Evolutionary conservation across 257 asterid species (phyloP).

Genomic region (Penstemon davidsonii): DNA sequence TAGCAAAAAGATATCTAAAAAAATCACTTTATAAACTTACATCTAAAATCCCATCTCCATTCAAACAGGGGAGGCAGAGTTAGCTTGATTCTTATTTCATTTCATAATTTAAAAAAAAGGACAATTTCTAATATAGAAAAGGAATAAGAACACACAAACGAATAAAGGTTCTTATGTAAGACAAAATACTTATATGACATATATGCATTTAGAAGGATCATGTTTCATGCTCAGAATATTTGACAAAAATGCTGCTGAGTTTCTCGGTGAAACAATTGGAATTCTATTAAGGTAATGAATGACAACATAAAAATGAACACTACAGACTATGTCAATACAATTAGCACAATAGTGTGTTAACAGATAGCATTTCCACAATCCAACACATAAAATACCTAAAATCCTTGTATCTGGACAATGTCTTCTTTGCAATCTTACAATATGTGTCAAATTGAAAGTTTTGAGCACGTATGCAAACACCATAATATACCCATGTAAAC

Average conservation of each 20-base stretch:
- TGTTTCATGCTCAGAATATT: not conserved
- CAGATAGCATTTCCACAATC: no score
- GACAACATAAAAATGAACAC: not conserved
- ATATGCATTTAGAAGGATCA: not conserved
- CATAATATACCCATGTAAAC: no score
- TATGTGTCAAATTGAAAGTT: not conserved
- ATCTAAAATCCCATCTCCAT: not conserved
- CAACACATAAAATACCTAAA: not conserved
- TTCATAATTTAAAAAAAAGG: not conserved
- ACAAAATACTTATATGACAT: not conserved
- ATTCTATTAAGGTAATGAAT: not conserved
- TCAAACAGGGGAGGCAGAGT: not conserved
- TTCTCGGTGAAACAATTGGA: not conserved
- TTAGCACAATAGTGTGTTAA: not conserved
- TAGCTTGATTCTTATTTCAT: no score
- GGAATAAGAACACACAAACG: not conserved
- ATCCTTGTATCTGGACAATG: not conserved
- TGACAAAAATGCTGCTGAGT: not conserved
- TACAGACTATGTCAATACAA: not conserved
- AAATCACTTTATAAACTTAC: not conserved
- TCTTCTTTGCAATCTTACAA: not conserved
- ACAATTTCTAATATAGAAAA: not conserved
- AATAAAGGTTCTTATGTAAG: not conserved
- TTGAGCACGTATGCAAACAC: not conserved
- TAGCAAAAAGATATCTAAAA: not conserved